Base-by-base conservation (phyloP, 1,284 basidiomycete species). In the Apiotrichum veenhuisii region DNA sequence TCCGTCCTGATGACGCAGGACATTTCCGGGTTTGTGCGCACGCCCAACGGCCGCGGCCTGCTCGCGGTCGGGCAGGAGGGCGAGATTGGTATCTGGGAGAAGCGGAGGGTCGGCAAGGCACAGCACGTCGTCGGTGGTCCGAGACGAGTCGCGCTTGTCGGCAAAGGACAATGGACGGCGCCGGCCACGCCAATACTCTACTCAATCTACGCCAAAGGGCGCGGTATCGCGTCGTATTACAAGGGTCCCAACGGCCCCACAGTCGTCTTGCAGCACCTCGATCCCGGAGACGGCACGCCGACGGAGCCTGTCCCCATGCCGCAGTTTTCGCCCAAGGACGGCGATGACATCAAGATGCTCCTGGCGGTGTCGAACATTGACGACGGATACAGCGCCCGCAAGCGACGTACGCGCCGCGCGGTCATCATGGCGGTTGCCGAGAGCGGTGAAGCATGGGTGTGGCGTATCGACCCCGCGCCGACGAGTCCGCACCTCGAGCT, bases 281-380 rank as follows among this genome's bases (percentile, higher is more conserved):
- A 75, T 50, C 56, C 59, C 0, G 61, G 57, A n/a, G 42, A 59
- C 1, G 51, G 59, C 1, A 38, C 50, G 0, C 72, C 73, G 1
- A 62, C 63, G 8, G 60, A 62, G 34, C 63, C 67, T 0, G 58
- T 75, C 2, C 42, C 54, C 2, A 48, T 76, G 40, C 74, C 73
- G 4, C 63, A 70, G 47, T 75, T 76, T 44, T 14, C 58, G 7
- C 62, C 67, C 15, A 54, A 57, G 10, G 37, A 58, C 5, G 69
- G 57, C 15, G 74, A 76, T 54, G 61, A 69, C 12, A 59, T 76
- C 11, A 60, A 65, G 49, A 64, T 76, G 59, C 60, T 77, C 0
- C 50, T 76, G 18, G 76, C 73, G 1, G 67, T 76, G 3, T 76
- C 75, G 2, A 73, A 77, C 61, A 72, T 77, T 40, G 76, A 77